A percentile compares a stretch with the other conserved stretches of the same genome.
phyloP scores from a whole-genome alignment of 768 basidiomycete species.

The Gymnopilus dilepis region DNA sequence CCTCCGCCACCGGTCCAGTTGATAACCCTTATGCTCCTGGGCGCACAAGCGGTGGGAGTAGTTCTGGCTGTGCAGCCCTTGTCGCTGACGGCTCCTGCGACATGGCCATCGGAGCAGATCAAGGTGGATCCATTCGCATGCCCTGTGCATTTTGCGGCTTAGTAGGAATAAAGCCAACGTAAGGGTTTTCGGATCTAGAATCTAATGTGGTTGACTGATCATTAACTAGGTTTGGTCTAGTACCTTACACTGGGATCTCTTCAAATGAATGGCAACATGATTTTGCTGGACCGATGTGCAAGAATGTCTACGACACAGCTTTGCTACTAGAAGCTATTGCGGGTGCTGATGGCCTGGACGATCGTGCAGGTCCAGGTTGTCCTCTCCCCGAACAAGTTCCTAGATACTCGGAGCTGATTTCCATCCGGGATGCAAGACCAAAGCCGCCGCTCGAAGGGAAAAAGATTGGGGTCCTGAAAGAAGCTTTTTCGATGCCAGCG shows the following conservation, averaged over 20 bases:
- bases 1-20: constrained; percentile 39
- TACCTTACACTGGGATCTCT: constrained; percentile 52
- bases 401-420: constrained; percentile 35
- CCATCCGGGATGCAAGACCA: constrained; percentile 31
- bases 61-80: constrained; percentile 48
- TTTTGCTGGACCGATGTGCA: constrained; percentile 46
- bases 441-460: constrained; percentile 35
- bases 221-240: constrained; percentile 49
- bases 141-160: constrained; percentile 48
- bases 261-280: constrained; percentile 45
- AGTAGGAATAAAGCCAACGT: constrained; percentile 37
- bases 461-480: constrained; percentile 46
- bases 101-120: constrained; percentile 53
- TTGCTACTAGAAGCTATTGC: constrained; percentile 47
- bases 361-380: constrained; percentile 33
- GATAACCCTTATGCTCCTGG: constrained; percentile 48
- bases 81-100: constrained; percentile 44
- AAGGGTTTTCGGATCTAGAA: too few species aligned
- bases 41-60: constrained; percentile 49
- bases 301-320: constrained; percentile 44
- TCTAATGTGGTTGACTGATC: too few species aligned
- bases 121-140: constrained; percentile 51
- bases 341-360: constrained; percentile 49
- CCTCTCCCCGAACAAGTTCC: constrained; percentile 24
- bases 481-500: constrained; percentile 38